Conservation (phyloP, 306 rosid genomes). For the Cucurbita ficifolia region DNA sequence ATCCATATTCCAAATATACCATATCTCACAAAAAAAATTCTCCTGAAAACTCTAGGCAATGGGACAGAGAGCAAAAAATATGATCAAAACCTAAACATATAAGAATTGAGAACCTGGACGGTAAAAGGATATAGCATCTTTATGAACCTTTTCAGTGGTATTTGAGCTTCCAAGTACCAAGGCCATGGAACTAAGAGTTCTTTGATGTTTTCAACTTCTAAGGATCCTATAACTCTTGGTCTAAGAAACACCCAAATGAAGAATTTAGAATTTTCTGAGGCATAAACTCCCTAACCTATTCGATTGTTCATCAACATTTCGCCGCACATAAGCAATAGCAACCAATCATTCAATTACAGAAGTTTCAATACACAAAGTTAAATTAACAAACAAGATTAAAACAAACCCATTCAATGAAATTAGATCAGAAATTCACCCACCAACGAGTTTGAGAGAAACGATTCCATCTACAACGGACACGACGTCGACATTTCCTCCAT, state of each 20-base stretch:
- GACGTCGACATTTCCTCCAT: constrained; percentile 92
- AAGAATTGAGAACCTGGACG: neutral
- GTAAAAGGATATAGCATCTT: neutral
- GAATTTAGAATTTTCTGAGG: too few relatives aligned
- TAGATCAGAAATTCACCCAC: constrained; percentile 10
- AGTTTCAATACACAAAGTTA: neutral
- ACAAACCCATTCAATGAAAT: neutral
- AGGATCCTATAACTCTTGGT: neutral
- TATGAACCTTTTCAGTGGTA: neutral
- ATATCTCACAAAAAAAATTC: neutral
- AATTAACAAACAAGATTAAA: neutral
- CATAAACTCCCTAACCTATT: too few relatives aligned
- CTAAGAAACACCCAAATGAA: neutral
- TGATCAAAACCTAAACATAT: neutral
- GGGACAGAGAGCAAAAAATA: neutral
- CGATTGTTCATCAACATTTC: too few relatives aligned
- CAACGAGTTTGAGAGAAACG: constrained; percentile 69
- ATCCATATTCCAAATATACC: neutral
- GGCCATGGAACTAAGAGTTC: neutral
- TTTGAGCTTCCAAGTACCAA: neutral
- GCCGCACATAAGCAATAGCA: neutral
- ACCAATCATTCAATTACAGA: neutral
- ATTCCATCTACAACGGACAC: constrained; percentile 74
- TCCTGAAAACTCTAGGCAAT: neutral
- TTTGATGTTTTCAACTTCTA: neutral